Evolutionary conservation across 768 basidiomycete genomes (phyloP).

Genomic region (Amanita fuliginea): DNA sequence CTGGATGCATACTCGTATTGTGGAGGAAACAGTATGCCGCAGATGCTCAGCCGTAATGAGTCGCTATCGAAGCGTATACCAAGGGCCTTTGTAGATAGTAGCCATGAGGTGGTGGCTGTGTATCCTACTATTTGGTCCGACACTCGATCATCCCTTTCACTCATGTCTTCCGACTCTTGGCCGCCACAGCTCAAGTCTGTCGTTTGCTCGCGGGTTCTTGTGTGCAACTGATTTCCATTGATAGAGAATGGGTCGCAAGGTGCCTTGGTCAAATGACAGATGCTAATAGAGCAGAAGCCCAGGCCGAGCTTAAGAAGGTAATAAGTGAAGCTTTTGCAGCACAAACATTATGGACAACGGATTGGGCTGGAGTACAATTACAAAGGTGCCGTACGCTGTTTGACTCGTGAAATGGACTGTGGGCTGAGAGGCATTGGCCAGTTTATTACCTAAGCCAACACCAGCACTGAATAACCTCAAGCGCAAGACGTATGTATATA

Average conservation of each 20-base stretch:
- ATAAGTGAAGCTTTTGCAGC: conserved; percentile 86
- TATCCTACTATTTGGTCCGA: background rate
- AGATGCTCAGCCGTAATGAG: conserved; percentile 39
- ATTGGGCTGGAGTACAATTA: conserved; percentile 84
- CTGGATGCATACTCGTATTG: conserved; percentile 63
- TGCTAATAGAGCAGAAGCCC: conserved; percentile 76
- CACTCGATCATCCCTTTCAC: conserved; percentile 1
- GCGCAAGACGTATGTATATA: conserved; percentile 51
- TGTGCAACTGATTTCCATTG: conserved; percentile 10
- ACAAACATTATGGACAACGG: conserved; percentile 83
- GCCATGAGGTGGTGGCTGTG: no score
- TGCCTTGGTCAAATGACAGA: conserved; percentile 90
- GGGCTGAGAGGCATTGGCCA: conserved; percentile 17
- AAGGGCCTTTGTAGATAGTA: no score
- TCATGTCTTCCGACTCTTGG: conserved; percentile 73
- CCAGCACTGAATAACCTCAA: conserved; percentile 45
- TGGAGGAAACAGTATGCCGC: conserved; percentile 44
- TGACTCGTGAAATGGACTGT: conserved; percentile 6
- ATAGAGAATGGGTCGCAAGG: conserved; percentile 90
- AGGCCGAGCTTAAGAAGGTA: conserved; percentile 91
- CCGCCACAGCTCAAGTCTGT: conserved; percentile 69
- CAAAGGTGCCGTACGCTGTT: conserved; percentile 45
- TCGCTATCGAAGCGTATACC: background rate
- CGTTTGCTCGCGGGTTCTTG: background rate
- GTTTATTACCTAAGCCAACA: conserved; percentile 50